Conservation (phyloP, 2,329 filamentous ascomycete species). For the Alternaria panax region DNA sequence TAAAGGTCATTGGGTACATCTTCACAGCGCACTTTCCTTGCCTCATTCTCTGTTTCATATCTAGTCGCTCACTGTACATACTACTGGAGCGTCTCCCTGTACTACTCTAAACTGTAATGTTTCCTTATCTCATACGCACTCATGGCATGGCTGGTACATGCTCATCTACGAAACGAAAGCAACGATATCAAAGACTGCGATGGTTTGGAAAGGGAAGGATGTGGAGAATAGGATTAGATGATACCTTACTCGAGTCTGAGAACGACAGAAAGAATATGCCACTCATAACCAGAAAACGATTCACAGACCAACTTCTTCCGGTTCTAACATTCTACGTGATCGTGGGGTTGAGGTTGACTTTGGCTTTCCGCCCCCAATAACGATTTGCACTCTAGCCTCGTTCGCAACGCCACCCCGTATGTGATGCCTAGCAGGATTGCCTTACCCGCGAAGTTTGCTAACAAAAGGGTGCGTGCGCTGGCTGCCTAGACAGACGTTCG, state of each 20-base stretch:
- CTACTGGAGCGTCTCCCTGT: conserved; percentile 5
- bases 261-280: conserved; percentile 1
- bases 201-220: conserved; percentile 1
- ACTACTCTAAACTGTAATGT: conserved; percentile 16
- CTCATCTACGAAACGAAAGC: conserved; percentile 20
- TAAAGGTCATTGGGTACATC: neutral
- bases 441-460: neutral
- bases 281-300: neutral
- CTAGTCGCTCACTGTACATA: conserved; percentile 14
- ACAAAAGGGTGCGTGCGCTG: neutral
- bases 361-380: conserved; percentile 14
- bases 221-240: conserved; percentile 3
- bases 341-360: conserved; percentile 7
- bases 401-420: neutral
- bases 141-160: conserved; percentile 32
- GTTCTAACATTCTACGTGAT: neutral
- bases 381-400: neutral
- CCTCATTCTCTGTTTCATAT: conserved; percentile 27
- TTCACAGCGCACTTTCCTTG: neutral
- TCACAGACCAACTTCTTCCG: neutral
- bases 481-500: conserved; percentile 3
- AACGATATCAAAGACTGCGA: conserved; percentile 14
- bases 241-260: conserved; percentile 24
- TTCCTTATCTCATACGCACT: conserved; percentile 4
- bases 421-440: neutral